Conservation (phyloP, 2,329 filamentous ascomycete species). For the Orbilia blumenaviensis region DNA sequence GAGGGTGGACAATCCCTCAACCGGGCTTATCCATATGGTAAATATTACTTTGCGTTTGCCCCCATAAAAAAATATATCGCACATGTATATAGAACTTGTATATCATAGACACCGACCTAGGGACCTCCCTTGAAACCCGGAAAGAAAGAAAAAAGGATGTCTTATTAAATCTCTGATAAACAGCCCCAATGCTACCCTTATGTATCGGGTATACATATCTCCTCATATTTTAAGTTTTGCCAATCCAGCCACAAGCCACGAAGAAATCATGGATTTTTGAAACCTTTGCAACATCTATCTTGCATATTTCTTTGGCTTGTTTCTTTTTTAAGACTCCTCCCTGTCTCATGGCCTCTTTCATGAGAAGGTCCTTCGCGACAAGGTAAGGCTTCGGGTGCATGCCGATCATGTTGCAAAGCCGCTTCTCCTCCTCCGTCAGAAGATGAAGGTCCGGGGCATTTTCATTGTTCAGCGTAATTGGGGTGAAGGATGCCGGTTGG, state of each 20-base stretch:
- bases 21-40: no score
- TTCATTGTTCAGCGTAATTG: conserved; percentile 76
- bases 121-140: not conserved
- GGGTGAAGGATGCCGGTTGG: conserved; percentile 57
- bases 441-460: conserved; percentile 84
- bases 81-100: not conserved
- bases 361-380: conserved; percentile 90
- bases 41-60: not conserved
- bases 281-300: conserved; percentile 83
- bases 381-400: conserved; percentile 94
- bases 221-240: conserved; percentile 71
- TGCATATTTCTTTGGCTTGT: conserved; percentile 84
- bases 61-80: no score
- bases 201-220: not conserved
- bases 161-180: no score
- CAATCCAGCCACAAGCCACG: conserved; percentile 90
- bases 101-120: not conserved
- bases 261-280: conserved; percentile 93
- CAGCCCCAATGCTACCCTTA: no score
- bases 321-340: conserved; percentile 94
- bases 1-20: no score
- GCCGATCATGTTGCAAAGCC: conserved; percentile 83
- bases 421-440: conserved; percentile 81
- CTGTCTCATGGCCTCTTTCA: conserved; percentile 87
- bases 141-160: no score